Conservation (phyloP, 2,329 filamentous ascomycete genomes). For the Stachybotrys chartarum region DNA sequence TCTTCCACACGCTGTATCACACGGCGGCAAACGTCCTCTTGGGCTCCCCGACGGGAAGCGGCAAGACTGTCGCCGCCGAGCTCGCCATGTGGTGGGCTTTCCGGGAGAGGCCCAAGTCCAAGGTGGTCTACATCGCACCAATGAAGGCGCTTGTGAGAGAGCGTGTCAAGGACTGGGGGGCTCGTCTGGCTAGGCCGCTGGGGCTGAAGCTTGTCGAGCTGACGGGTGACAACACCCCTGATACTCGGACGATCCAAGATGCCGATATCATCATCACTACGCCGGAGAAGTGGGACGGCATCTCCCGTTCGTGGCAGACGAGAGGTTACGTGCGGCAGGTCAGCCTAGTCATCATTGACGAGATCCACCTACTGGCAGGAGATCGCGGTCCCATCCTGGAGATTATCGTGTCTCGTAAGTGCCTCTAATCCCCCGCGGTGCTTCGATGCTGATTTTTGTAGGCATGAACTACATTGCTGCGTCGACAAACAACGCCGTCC, state of each 20-base stretch:
- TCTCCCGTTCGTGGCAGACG: slow-evolving; percentile 97
- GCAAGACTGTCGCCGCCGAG: slow-evolving; percentile 94
- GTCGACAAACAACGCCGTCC: slow-evolving; percentile 81
- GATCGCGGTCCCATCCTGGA: slow-evolving; percentile 96
- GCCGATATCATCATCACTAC: slow-evolving; percentile 98
- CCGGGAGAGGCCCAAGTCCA: slow-evolving; percentile 85
- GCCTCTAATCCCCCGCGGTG: background rate
- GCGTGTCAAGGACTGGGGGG: slow-evolving; percentile 90
- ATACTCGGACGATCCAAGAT: slow-evolving; percentile 89
- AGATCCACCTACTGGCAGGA: slow-evolving; percentile 94
- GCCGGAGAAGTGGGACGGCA: slow-evolving; percentile 99
- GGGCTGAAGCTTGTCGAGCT: slow-evolving; percentile 88
- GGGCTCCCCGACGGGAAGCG: slow-evolving; percentile 92
- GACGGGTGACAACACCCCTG: slow-evolving; percentile 94
- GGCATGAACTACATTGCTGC: slow-evolving; percentile 98
- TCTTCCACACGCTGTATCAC: slow-evolving; percentile 95
- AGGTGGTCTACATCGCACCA: slow-evolving; percentile 97
- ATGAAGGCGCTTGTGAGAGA: slow-evolving; percentile 99
- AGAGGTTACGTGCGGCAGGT: slow-evolving; percentile 94
- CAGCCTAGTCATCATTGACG: slow-evolving; percentile 93
- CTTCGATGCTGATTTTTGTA: slow-evolving; percentile 27
- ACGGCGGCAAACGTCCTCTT: slow-evolving; percentile 87
- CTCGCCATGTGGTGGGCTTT: slow-evolving; percentile 99
- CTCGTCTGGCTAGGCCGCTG: slow-evolving; percentile 72
- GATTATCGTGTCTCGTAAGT: slow-evolving; percentile 73